These are phyloP conservation scores for Teratosphaeria gauchensis DNA, from an alignment of 2,329 filamentous ascomycete species.

Conservation along the genomic window DNA sequence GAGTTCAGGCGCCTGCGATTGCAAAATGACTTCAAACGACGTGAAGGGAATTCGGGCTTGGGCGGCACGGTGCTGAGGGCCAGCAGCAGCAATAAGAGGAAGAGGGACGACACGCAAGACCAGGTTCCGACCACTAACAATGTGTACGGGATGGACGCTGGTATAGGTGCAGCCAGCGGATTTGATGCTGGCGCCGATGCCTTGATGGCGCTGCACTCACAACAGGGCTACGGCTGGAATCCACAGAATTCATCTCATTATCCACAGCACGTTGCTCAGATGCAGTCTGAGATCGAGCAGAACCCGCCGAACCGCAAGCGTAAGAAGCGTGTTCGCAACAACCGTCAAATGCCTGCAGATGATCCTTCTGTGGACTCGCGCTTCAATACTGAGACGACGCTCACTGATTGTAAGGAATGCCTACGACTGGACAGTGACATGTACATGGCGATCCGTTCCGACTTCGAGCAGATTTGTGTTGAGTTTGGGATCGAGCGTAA, in stretches of 20 bases:
- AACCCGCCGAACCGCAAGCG: conserved; percentile 56
- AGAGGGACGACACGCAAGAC: neutral
- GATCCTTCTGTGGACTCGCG: conserved; percentile 55
- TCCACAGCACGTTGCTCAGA: conserved; percentile 14
- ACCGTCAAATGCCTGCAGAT: conserved; percentile 58
- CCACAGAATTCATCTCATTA: conserved; percentile 13
- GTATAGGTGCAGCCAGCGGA: neutral
- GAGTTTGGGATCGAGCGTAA: conserved; percentile 54
- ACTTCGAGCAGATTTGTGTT: conserved; percentile 62
- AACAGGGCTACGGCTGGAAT: conserved; percentile 4
- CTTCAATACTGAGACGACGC: conserved; percentile 73
- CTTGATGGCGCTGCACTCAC: neutral
- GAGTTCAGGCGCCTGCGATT: conserved; percentile 41
- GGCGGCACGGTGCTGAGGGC: neutral
- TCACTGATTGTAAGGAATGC: conserved; percentile 66
- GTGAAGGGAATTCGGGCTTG: conserved; percentile 2
- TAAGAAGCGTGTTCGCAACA: conserved; percentile 57
- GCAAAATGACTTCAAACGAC: conserved; percentile 45
- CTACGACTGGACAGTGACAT: conserved; percentile 53
- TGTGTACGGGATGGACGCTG: neutral
- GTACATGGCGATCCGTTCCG: conserved; percentile 56
- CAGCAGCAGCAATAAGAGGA: conserved; percentile 1
- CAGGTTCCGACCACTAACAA: neutral
- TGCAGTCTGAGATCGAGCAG: conserved; percentile 45
- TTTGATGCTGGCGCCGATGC: conserved; percentile 1